These are phyloP conservation scores for Fusarium drepaniforme DNA, from an alignment of 2,329 filamentous ascomycete genomes.

Conservation along the genomic window DNA sequence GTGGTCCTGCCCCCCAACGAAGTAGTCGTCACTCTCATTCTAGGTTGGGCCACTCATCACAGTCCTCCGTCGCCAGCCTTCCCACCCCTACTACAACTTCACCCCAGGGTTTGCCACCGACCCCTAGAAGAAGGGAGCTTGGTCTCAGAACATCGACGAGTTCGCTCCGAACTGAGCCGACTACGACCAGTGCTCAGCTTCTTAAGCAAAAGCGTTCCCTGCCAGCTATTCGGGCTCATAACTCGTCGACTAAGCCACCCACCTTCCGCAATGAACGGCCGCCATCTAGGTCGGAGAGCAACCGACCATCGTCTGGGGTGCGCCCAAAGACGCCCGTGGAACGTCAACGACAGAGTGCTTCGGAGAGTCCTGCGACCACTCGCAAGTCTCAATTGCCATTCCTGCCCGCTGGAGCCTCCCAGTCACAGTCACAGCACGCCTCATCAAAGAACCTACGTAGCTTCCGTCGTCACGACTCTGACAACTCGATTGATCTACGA, in stretches of 20 bases:
- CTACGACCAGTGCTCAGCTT: slow-evolving; percentile 75
- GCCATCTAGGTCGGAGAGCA: slow-evolving; percentile 67
- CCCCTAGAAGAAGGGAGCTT: slow-evolving; percentile 72
- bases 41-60: slow-evolving; percentile 75
- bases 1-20: slow-evolving; percentile 74
- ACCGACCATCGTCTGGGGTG: slow-evolving; percentile 63
- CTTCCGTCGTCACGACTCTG: slow-evolving; percentile 86
- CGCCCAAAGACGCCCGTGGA: slow-evolving; percentile 81
- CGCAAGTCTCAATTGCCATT: slow-evolving; percentile 79
- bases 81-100: slow-evolving; percentile 71
- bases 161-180: slow-evolving; percentile 69
- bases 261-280: slow-evolving; percentile 67
- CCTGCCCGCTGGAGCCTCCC: slow-evolving; percentile 80
- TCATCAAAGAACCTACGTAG: slow-evolving; percentile 77
- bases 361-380: slow-evolving; percentile 63
- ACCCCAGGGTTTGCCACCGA: slow-evolving; percentile 65
- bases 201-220: slow-evolving; percentile 75
- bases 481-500: slow-evolving; percentile 71
- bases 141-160: slow-evolving; percentile 65
- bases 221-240: slow-evolving; percentile 67
- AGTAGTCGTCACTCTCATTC: slow-evolving; percentile 72
- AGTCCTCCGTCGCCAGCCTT: slow-evolving; percentile 76
- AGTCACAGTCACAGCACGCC: slow-evolving; percentile 82
- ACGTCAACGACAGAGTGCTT: slow-evolving; percentile 60
- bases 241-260: slow-evolving; percentile 64